Conservation (phyloP, 1,284 basidiomycete species). For the Farysia itapuensis region DNA sequence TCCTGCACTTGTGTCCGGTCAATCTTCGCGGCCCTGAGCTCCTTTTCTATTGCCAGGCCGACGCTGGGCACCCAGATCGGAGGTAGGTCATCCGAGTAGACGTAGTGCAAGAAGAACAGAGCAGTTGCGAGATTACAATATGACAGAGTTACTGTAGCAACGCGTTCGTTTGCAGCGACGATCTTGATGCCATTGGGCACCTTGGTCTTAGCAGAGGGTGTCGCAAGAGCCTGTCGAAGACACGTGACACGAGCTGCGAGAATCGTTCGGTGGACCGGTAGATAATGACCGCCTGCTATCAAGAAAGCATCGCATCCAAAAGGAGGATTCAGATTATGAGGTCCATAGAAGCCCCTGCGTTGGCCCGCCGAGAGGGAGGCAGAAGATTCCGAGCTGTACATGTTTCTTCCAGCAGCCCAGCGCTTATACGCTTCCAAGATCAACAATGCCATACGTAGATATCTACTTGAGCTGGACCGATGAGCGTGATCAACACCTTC, state of each 20-base stretch:
- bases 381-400: slow-evolving; percentile 41
- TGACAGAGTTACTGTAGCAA: slow-evolving; percentile 42
- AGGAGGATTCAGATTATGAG: slow-evolving; percentile 31
- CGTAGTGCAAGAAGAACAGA: slow-evolving; percentile 77
- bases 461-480: slow-evolving; percentile 3
- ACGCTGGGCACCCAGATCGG: slow-evolving; percentile 84
- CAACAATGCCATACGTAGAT: slow-evolving; percentile 36
- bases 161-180: slow-evolving; percentile 1
- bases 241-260: slow-evolving; percentile 68
- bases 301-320: slow-evolving; percentile 71
- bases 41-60: slow-evolving; percentile 63
- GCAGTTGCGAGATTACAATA: slow-evolving; percentile 70
- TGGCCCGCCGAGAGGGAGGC: slow-evolving; percentile 1
- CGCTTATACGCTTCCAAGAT: slow-evolving; percentile 63
- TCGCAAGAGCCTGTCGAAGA: slow-evolving; percentile 60
- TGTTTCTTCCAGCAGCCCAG: slow-evolving; percentile 59
- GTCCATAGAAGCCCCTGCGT: slow-evolving; percentile 28
- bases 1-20: slow-evolving; percentile 69
- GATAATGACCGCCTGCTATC: slow-evolving; percentile 60
- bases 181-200: slow-evolving; percentile 21
- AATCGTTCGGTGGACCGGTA: slow-evolving; percentile 72
- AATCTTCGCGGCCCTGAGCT: slow-evolving; percentile 66
- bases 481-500: slow-evolving; percentile 40
- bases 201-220: slow-evolving; percentile 5
- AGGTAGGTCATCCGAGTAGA: slow-evolving; percentile 82